A percentile compares a stretch with the other conserved stretches of the same genome.
Conservation (phyloP, 352 stramenopile species). For the Blastocystis sp. region DNA sequence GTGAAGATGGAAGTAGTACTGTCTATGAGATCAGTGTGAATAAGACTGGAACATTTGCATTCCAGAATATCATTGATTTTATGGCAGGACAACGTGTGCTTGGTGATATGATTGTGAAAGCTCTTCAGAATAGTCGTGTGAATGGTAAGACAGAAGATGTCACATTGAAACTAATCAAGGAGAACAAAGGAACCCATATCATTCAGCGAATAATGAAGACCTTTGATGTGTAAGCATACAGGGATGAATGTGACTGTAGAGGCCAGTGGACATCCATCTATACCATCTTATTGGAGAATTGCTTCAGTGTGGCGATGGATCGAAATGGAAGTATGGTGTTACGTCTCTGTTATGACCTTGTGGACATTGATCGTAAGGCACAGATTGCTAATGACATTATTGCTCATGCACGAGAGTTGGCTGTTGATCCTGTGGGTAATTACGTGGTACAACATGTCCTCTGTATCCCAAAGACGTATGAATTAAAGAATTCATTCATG, state of each 20-base stretch:
- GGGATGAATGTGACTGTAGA: background rate
- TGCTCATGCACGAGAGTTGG: background rate
- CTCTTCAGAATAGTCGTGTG: background rate
- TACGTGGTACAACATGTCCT: slow-evolving; percentile 57
- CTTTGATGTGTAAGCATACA: background rate
- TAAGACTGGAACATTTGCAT: slow-evolving; percentile 36
- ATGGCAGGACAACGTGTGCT: background rate
- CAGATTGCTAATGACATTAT: background rate
- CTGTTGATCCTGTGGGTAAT: slow-evolving; percentile 43
- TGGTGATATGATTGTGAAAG: slow-evolving; percentile 5
- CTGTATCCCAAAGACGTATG: background rate
- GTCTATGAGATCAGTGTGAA: slow-evolving; percentile 49
- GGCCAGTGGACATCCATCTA: slow-evolving; percentile 4
- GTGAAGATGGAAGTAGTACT: background rate
- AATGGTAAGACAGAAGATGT: background rate
- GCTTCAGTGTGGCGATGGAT: background rate
- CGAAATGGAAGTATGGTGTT: slow-evolving; percentile 35
- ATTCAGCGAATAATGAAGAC: slow-evolving; percentile 54
- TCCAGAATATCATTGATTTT: slow-evolving; percentile 55
- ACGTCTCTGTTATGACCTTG: slow-evolving; percentile 31
- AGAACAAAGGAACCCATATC: slow-evolving; percentile 12
- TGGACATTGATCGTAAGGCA: background rate
- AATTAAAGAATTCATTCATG: background rate
- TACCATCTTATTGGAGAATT: slow-evolving; percentile 1
- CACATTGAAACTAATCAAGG: background rate